A percentile compares a stretch with the other conserved stretches of the same genome.
Evolutionary conservation across 805 yeast genomes (phyloP).

Genomic region (Kodamaea leandrae): DNA sequence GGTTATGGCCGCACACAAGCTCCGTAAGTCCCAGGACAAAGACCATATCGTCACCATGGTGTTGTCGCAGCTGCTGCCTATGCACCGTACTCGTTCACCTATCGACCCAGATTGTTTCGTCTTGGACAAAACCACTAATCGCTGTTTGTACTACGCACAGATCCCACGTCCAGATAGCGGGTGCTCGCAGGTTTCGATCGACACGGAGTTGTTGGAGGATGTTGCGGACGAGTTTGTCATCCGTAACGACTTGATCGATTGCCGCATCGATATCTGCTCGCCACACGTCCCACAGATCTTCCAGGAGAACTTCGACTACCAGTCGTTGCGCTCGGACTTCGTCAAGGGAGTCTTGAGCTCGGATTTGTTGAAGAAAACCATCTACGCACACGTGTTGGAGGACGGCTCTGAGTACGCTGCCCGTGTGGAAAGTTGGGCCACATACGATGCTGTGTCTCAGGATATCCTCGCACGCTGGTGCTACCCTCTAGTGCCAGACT

Average conservation of each 20-base stretch:
- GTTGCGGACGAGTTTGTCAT: constrained; percentile 70
- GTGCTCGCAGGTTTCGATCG: constrained; percentile 52
- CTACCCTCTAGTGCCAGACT: constrained; percentile 87
- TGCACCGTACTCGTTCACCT: constrained; percentile 79
- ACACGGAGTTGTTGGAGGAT: constrained; percentile 77
- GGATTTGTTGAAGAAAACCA: constrained; percentile 85
- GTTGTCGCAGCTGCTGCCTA: constrained; percentile 75
- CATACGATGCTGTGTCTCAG: constrained; percentile 87
- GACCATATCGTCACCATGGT: constrained; percentile 96
- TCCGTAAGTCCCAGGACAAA: constrained; percentile 69
- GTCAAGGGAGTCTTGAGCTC: constrained; percentile 87
- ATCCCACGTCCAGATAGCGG: constrained; percentile 53
- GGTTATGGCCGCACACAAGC: constrained; percentile 70
- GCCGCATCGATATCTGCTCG: constrained; percentile 93
- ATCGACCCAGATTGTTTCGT: constrained; percentile 83
- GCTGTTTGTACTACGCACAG: constrained; percentile 82
- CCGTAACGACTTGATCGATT: constrained; percentile 92
- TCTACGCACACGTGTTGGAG: constrained; percentile 80
- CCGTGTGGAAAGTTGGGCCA: constrained; percentile 92
- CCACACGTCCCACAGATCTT: constrained; percentile 93
- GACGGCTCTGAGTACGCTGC: constrained; percentile 75
- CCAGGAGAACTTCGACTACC: constrained; percentile 96
- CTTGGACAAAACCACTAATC: constrained; percentile 66
- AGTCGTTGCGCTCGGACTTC: constrained; percentile 79
- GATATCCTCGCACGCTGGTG: constrained; percentile 91